Percentiles rank a stretch among this genome's conserved stretches.
phyloP scores from a whole-genome alignment of 148 eudicot species.

The Fagopyrum tataricum region DNA sequence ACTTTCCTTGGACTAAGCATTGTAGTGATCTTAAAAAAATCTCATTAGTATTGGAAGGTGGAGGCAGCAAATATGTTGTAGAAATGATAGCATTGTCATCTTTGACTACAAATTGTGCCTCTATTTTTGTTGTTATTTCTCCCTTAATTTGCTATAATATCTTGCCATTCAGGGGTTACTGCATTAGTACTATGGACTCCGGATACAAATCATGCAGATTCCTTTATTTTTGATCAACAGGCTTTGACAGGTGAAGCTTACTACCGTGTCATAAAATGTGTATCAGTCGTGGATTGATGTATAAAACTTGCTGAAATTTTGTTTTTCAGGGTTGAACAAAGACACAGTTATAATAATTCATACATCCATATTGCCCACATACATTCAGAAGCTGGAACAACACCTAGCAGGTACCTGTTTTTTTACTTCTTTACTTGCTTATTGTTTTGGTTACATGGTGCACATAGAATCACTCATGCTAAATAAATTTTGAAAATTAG shows the following conservation, averaged over 20 bases:
- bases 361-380: slow-evolving; percentile 34
- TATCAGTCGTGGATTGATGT: slow-evolving; percentile 14
- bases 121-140: not conserved
- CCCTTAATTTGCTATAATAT: slow-evolving; percentile 8
- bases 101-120: not conserved
- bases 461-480: not conserved
- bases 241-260: slow-evolving; percentile 54
- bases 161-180: slow-evolving; percentile 43
- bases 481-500: not conserved
- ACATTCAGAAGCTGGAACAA: slow-evolving; percentile 64
- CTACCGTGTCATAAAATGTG: not conserved
- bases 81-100: not conserved
- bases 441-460: not conserved
- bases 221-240: slow-evolving; percentile 38
- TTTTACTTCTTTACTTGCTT: not conserved
- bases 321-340: slow-evolving; percentile 50
- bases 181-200: slow-evolving; percentile 61
- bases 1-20: not conserved
- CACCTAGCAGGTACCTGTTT: slow-evolving; percentile 43
- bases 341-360: slow-evolving; percentile 55
- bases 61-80: not conserved
- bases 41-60: not conserved
- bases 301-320: slow-evolving; percentile 2
- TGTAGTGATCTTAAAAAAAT: not conserved
- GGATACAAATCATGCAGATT: slow-evolving; percentile 51